phyloP scores from a whole-genome alignment of 75 land plant species.

The Pseudotsuga menziesii region DNA sequence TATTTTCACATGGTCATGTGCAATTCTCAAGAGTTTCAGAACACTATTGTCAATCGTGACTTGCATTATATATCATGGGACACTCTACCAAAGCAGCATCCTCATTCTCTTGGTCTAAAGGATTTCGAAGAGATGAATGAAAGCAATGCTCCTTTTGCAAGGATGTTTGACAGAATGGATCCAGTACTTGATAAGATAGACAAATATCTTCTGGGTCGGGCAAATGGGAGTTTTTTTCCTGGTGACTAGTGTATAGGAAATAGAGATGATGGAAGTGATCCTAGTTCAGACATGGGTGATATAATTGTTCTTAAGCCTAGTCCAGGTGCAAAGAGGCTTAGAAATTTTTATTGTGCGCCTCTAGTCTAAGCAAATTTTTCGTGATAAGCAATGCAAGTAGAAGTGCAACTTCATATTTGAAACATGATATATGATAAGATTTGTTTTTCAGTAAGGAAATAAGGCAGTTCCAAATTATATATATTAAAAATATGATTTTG shows the following conservation, averaged over 20 bases:
- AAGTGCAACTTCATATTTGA: no score
- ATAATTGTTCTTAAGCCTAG: conserved; percentile 41
- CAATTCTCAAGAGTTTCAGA: conserved; percentile 62
- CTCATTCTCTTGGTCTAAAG: conserved; percentile 44
- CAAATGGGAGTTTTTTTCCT: conserved; percentile 36
- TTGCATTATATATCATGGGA: conserved; percentile 79
- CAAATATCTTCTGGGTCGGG: conserved; percentile 38
- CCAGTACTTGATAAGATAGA: conserved; percentile 62
- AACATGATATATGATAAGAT: no score
- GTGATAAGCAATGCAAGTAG: conserved; percentile 48
- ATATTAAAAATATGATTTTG: no score
- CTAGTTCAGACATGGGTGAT: conserved; percentile 50
- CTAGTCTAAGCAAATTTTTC: conserved; percentile 38
- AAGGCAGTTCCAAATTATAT: no score
- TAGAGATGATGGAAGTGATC: conserved; percentile 27
- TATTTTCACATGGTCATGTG: conserved; percentile 81
- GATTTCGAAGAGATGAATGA: conserved; percentile 48
- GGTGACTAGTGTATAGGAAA: conserved; percentile 68
- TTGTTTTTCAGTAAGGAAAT: no score
- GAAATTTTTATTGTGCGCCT: conserved; percentile 33
- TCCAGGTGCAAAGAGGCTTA: conserved; percentile 64
- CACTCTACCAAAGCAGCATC: conserved; percentile 78
- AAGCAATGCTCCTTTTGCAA: conserved; percentile 67
- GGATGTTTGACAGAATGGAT: conserved; percentile 58
- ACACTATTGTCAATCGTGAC: conserved; percentile 71